Evolutionary conservation across 345 rosid genomes (phyloP).

Genomic region (Melaleuca alternifolia): DNA sequence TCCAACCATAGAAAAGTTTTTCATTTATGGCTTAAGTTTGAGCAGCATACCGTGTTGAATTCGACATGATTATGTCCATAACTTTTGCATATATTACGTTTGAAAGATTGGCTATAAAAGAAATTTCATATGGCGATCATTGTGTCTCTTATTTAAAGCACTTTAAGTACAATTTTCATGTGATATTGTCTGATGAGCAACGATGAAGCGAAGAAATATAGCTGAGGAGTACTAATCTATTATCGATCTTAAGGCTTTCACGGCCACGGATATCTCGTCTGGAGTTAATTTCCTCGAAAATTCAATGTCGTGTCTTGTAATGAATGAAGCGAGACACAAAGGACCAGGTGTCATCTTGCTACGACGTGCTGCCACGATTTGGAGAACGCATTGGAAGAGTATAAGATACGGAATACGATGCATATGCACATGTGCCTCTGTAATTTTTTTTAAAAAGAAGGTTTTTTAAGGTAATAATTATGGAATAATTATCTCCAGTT

Average conservation of each 20-base stretch:
- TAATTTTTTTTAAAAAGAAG: not conserved
- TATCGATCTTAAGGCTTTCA: not conserved
- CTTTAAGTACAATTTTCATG: not conserved
- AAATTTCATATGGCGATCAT: not conserved
- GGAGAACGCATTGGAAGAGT: not conserved
- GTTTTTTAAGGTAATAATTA: not conserved
- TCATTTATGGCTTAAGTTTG: rapidly evolving
- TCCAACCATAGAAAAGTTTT: not conserved
- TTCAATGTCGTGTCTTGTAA: not conserved
- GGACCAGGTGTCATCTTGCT: not conserved
- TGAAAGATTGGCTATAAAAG: not conserved
- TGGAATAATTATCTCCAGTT: not conserved
- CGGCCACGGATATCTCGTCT: not conserved
- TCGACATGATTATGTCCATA: not conserved
- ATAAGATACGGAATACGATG: not conserved
- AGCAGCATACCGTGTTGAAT: not conserved
- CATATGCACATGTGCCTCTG: not conserved
- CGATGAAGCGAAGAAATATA: no score
- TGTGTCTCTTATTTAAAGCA: not conserved
- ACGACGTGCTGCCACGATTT: not conserved
- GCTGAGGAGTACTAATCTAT: not conserved
- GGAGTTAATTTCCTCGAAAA: not conserved
- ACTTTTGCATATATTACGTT: not conserved
- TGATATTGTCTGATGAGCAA: no score
- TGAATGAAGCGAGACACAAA: not conserved